Evolutionary conservation across 352 stramenopile species (phyloP).

Genomic region (Phytophthora vignae): DNA sequence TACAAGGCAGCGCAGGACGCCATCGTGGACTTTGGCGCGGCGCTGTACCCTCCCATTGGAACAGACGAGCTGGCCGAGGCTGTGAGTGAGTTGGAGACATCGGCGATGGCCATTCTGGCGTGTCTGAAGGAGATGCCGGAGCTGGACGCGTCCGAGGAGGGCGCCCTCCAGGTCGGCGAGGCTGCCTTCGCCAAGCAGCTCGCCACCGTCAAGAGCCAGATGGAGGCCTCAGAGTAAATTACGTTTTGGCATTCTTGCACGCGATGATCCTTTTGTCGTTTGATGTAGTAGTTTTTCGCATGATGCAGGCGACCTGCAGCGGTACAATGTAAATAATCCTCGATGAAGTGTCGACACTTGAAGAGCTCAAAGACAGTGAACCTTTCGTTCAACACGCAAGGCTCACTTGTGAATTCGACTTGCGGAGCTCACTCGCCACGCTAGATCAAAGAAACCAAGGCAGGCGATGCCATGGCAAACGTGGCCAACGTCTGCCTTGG

Average conservation of each 20-base stretch:
- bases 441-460: neutral
- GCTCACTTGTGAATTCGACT: neutral
- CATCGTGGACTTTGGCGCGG: conserved; percentile 86
- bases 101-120: conserved; percentile 48
- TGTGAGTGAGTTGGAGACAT: conserved; percentile 44
- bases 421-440: neutral
- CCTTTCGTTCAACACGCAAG: too few relatives aligned
- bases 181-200: conserved; percentile 69
- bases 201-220: conserved; percentile 57
- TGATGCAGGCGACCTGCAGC: too few relatives aligned
- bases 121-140: conserved; percentile 64
- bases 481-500: neutral
- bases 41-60: conserved; percentile 79
- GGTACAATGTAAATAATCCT: too few relatives aligned
- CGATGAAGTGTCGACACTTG: too few relatives aligned
- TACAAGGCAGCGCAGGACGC: conserved; percentile 72
- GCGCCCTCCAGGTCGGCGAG: conserved; percentile 53
- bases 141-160: conserved; percentile 43
- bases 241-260: conserved; percentile 13
- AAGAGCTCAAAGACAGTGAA: too few relatives aligned
- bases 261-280: neutral
- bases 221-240: conserved; percentile 58
- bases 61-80: conserved; percentile 59
- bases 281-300: neutral
- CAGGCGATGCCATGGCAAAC: neutral